These are phyloP conservation scores for Pseudocercospora pini-densiflorae DNA, from an alignment of 2,329 filamentous ascomycete species.

Conservation along the genomic window DNA sequence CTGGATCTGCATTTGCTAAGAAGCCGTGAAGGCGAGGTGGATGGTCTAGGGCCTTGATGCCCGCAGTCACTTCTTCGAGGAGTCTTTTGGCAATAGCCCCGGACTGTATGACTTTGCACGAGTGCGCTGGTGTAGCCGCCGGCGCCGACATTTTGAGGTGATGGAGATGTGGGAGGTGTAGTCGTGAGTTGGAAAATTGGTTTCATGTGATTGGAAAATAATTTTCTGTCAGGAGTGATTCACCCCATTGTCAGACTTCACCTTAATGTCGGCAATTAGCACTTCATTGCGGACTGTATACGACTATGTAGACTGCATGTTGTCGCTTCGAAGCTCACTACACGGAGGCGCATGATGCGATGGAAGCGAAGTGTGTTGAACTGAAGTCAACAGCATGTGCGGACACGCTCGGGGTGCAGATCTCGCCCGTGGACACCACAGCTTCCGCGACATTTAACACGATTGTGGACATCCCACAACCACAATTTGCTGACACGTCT, in stretches of 20 bases:
- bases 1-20: constrained; percentile 88
- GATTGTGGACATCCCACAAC: not conserved
- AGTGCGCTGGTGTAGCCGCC: constrained; percentile 15
- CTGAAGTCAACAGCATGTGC: not conserved
- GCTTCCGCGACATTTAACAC: not conserved
- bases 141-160: constrained; percentile 6
- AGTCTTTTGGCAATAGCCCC: constrained; percentile 84
- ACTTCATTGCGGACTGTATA: not conserved
- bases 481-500: not conserved
- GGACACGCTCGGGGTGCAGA: not conserved
- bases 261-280: not conserved
- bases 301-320: not conserved
- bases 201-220: constrained; percentile 4
- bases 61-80: constrained; percentile 76
- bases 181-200: not conserved
- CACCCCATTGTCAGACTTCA: not conserved
- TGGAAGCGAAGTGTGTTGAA: not conserved
- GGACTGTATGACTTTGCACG: constrained; percentile 93
- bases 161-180: not conserved
- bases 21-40: constrained; percentile 86
- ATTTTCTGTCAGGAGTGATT: not conserved
- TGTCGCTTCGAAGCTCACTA: not conserved
- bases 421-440: not conserved
- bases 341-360: not conserved
- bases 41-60: constrained; percentile 71